Evolutionary conservation across 441 rosid genomes (phyloP).

Genomic region (Croton laevigatus): DNA sequence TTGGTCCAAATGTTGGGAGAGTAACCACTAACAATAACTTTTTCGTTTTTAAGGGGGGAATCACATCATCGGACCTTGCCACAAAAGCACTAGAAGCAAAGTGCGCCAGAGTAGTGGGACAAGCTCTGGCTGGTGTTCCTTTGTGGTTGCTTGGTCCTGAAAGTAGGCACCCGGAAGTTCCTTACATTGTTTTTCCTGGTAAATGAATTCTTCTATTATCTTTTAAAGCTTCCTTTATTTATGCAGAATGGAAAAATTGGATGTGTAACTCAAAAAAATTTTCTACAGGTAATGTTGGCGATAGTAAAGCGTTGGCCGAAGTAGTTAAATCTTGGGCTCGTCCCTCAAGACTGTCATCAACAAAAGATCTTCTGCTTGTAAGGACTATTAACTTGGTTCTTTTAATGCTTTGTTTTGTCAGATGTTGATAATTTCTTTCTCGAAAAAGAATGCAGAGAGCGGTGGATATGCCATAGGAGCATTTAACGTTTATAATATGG

Average conservation of each 20-base stretch:
- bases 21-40: background rate
- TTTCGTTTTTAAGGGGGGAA: slow-evolving; percentile 69
- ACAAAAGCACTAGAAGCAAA: slow-evolving; percentile 92
- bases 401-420: slow-evolving; percentile 16
- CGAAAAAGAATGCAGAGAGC: slow-evolving; percentile 67
- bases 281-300: slow-evolving; percentile 86
- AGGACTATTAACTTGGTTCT: slow-evolving; percentile 26
- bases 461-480: slow-evolving; percentile 97
- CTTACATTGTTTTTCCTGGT: slow-evolving; percentile 98
- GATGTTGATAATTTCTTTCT: slow-evolving; percentile 29
- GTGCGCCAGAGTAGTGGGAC: slow-evolving; percentile 84
- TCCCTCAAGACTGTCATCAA: slow-evolving; percentile 56
- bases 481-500: slow-evolving; percentile 92
- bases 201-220: slow-evolving; percentile 20
- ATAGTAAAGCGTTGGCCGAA: slow-evolving; percentile 69
- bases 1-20: background rate
- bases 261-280: slow-evolving; percentile 7
- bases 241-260: slow-evolving; percentile 9
- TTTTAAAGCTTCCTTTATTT: slow-evolving; percentile 7
- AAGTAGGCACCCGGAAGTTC: slow-evolving; percentile 96
- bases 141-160: slow-evolving; percentile 95
- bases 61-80: slow-evolving; percentile 94
- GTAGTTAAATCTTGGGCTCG: slow-evolving; percentile 90
- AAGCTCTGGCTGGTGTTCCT: slow-evolving; percentile 96
- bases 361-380: slow-evolving; percentile 75